phyloP scores from a whole-genome alignment of 2,329 filamentous ascomycete species.

The Colletotrichum echinochloae region DNA sequence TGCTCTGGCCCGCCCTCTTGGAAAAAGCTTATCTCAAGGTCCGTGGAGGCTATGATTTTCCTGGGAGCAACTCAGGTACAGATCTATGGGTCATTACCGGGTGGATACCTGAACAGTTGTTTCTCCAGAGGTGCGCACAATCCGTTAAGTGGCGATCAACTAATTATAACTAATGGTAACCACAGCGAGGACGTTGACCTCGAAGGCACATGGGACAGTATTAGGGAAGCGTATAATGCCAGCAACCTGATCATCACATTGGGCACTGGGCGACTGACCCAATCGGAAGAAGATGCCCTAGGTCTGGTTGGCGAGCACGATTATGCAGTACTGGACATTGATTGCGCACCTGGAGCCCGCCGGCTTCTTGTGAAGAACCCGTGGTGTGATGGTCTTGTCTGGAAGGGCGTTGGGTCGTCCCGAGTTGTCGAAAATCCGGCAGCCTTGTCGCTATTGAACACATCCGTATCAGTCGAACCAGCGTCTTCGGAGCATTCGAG shows the following conservation, averaged over 20 bases:
- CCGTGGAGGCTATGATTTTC: conserved; percentile 95
- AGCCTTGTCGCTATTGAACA: conserved; percentile 5
- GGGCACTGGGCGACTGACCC: conserved; percentile 86
- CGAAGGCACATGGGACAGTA: conserved; percentile 80
- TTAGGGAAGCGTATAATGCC: conserved; percentile 78
- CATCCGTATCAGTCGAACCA: conserved; percentile 36
- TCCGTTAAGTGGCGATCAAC: background rate
- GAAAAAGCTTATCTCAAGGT: conserved; percentile 98
- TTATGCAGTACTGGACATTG: conserved; percentile 89
- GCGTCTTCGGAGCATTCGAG: conserved; percentile 44
- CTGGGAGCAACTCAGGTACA: conserved; percentile 95
- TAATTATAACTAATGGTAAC: conserved; percentile 14
- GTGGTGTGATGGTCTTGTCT: conserved; percentile 86
- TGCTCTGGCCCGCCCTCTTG: conserved; percentile 91
- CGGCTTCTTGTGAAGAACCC: conserved; percentile 93
- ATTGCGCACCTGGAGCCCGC: conserved; percentile 68
- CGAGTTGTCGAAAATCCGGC: conserved; percentile 20
- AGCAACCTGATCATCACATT: conserved; percentile 90
- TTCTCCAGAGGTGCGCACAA: conserved; percentile 75
- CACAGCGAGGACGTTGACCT: conserved; percentile 82
- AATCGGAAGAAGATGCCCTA: conserved; percentile 80
- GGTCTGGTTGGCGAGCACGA: conserved; percentile 93
- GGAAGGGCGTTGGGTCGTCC: conserved; percentile 64
- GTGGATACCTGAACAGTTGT: conserved; percentile 97
- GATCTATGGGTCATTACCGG: conserved; percentile 93